Base-by-base conservation (phyloP, 352 stramenopile genomes). In the Phytopythium vexans region DNA sequence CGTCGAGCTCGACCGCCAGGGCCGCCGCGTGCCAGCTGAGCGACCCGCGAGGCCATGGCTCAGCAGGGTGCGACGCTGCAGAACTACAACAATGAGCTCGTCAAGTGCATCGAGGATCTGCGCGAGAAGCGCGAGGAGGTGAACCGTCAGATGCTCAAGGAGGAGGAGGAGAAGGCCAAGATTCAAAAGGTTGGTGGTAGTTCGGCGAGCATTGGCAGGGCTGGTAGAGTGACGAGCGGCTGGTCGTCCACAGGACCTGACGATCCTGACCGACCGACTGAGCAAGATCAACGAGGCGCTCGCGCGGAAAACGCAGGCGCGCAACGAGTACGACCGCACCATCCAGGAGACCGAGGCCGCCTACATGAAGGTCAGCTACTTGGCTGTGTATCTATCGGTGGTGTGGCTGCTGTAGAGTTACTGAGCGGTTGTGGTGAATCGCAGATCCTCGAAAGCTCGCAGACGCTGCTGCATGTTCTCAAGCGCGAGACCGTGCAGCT, bases 31-130 rank as follows among this genome's bases (percentile, higher is more conserved):
- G 21, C 21, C 21, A 44, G 40, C 40, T 11, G 10, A 16, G 4
- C 16, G 6, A 14, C 33, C 12, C n/a, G 42, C 9, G 35, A 21
- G 12, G 49, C 35, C 5, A 90, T 93, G 89, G 89, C 92, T 56
- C 85, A 96, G 52, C 92, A 98, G 60, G 92, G 92, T 36, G 89
- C 90, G 58, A 97, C 90, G 51, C 82, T 97, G 53, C 88, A 97
- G 69, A 97, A 97, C 73, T 98, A 97, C 79, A 98, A 98, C 73
- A 98, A 97, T 74, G 90, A 98, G 66, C 76, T 97, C 27, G 92
- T 98, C 52, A 97, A 97, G 58, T 97, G 90, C 70, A 98, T 98
- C 58, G 92, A 98, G 58, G 91, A 97, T 58, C 72, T 98, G 44
- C 87, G 89, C 31, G 88, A 96, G 68, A 95, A 95, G 71, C 82